These are phyloP conservation scores for Dictyostelium firmibasis DNA, from an alignment of 78 protist species.

Conservation along the genomic window DNA sequence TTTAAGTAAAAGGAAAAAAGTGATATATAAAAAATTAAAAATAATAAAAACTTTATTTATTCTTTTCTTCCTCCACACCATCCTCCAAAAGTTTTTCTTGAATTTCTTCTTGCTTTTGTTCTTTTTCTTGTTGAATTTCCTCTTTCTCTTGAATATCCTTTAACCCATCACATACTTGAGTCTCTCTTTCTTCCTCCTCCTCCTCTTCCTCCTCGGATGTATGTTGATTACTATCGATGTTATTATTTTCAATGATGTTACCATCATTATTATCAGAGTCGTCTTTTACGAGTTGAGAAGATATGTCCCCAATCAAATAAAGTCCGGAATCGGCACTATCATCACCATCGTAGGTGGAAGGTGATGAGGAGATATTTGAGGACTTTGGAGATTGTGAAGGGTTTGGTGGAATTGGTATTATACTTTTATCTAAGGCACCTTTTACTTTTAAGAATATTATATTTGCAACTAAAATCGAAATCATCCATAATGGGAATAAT, in stretches of 20 bases:
- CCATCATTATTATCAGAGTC: not conserved
- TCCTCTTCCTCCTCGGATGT: not conserved
- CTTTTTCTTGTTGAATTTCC: not conserved
- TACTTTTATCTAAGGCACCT: constrained; percentile 19
- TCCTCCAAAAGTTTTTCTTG: too few relatives aligned
- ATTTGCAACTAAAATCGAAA: constrained; percentile 52
- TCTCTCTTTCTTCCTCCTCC: not conserved
- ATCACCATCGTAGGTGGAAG: not conserved
- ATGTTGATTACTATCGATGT: not conserved
- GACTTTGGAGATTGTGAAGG: not conserved
- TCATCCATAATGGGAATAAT: constrained; percentile 75
- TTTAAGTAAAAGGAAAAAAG: too few relatives aligned
- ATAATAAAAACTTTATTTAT: not conserved
- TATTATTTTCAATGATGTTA: not conserved
- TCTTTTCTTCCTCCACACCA: not conserved
- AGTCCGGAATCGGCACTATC: not conserved
- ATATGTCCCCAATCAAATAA: not conserved
- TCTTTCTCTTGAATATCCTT: not conserved
- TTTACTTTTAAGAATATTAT: constrained; percentile 41
- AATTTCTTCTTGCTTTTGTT: not conserved
- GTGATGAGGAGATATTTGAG: not conserved
- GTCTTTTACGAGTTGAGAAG: not conserved
- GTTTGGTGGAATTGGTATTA: constrained; percentile 13
- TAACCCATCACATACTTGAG: not conserved
- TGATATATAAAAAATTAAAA: too few relatives aligned